phyloP scores from a whole-genome alignment of 2,329 filamentous ascomycete genomes.

The Ceratocystis ficicola region DNA sequence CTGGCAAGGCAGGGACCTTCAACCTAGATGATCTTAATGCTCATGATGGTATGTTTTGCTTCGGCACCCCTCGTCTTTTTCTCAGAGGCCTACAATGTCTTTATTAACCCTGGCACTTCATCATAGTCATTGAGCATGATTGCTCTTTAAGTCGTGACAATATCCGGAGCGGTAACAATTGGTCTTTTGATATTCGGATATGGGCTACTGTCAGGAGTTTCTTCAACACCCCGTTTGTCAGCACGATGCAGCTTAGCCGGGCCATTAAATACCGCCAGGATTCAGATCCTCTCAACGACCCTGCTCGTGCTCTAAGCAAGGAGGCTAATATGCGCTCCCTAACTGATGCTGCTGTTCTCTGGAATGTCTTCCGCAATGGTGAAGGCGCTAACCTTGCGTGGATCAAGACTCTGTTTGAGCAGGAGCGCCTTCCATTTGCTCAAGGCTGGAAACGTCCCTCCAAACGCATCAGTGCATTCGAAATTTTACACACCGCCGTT shows the following conservation, averaged over 20 bases:
- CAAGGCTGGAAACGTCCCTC: slow-evolving; percentile 18
- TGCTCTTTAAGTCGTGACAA: slow-evolving; percentile 29
- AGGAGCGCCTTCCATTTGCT: slow-evolving; percentile 21
- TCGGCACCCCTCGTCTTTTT: neutral
- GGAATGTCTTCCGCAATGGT: slow-evolving; percentile 24
- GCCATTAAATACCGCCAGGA: slow-evolving; percentile 26
- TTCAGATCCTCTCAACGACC: slow-evolving; percentile 26
- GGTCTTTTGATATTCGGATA: slow-evolving; percentile 27
- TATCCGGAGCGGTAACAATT: slow-evolving; percentile 28
- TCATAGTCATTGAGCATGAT: slow-evolving; percentile 30
- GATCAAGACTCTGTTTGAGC: slow-evolving; percentile 23
- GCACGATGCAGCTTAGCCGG: slow-evolving; percentile 26
- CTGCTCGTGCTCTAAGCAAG: slow-evolving; percentile 24
- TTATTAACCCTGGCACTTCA: neutral
- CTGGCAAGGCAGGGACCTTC: slow-evolving; percentile 26
- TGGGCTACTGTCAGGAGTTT: slow-evolving; percentile 25
- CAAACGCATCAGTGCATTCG: neutral
- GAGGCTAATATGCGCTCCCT: slow-evolving; percentile 23
- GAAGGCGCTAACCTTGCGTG: slow-evolving; percentile 24
- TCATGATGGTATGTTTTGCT: slow-evolving; percentile 23
- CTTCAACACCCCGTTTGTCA: slow-evolving; percentile 25
- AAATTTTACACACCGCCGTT: slow-evolving; percentile 11
- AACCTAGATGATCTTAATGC: slow-evolving; percentile 27
- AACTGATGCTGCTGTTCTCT: slow-evolving; percentile 25
- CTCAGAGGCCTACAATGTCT: neutral